These are phyloP conservation scores for Arthrinium phaeospermum DNA, from an alignment of 2,329 filamentous ascomycete species.

Conservation along the genomic window DNA sequence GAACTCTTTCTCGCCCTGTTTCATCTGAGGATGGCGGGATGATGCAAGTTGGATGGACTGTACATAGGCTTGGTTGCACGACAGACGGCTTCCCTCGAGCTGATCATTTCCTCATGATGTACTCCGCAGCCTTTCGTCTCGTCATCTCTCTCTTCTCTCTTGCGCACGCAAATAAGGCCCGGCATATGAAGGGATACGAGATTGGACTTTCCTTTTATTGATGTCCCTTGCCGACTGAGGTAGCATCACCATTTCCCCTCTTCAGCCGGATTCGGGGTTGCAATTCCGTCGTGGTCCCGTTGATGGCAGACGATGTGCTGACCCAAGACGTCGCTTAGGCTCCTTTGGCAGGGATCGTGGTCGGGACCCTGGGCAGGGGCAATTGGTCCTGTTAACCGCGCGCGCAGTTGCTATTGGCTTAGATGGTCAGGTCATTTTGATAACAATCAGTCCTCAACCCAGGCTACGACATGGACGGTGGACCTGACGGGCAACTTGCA, in stretches of 20 bases:
- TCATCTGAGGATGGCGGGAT: neutral
- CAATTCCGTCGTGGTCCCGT: neutral
- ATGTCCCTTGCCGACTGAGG: neutral
- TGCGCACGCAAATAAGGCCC: neutral
- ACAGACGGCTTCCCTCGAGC: neutral
- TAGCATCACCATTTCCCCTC: neutral
- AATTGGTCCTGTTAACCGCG: slow-evolving; percentile 5
- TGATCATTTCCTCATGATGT: slow-evolving; percentile 1
- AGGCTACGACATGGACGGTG: slow-evolving; percentile 6
- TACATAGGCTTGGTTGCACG: neutral
- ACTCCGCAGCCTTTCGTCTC: neutral
- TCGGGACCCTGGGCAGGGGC: neutral
- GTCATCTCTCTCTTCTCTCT: neutral
- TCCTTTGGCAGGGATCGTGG: neutral
- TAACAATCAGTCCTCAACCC: slow-evolving; percentile 8
- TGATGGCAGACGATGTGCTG: neutral
- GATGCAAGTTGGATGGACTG: neutral
- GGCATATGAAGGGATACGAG: neutral
- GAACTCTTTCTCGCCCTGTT: neutral
- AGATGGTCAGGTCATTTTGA: neutral
- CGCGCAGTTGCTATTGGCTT: neutral
- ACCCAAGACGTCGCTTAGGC: neutral
- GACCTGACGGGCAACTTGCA: neutral
- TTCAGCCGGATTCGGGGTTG: slow-evolving; percentile 8
- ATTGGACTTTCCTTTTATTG: neutral